phyloP scores from a whole-genome alignment of 306 rosid genomes.

The Pterocarpus macrocarpus region DNA sequence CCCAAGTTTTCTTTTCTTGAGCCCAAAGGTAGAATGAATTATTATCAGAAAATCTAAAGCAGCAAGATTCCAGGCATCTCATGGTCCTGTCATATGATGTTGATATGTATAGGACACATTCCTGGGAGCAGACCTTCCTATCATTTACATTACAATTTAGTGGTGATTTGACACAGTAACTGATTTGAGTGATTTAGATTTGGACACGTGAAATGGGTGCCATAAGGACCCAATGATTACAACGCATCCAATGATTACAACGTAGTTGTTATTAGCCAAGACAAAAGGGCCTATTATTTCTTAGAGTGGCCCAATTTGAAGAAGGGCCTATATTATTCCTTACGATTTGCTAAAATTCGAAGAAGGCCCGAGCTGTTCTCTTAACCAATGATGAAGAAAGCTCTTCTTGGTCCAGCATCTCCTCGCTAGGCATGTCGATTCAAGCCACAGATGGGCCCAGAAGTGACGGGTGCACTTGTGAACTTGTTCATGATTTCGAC shows the following conservation, averaged over 20 bases:
- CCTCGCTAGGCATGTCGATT: no score
- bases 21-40: neutral
- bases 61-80: constrained; percentile 13
- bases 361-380: no score
- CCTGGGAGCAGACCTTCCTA: neutral
- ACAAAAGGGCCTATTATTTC: neutral
- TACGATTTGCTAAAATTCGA: no score
- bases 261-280: neutral
- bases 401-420: no score
- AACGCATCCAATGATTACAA: neutral
- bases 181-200: neutral
- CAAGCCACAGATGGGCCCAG: neutral
- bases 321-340: neutral
- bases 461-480: neutral
- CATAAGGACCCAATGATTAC: neutral
- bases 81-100: neutral
- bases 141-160: neutral
- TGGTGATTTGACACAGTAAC: neutral
- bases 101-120: neutral
- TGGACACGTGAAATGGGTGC: neutral
- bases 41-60: neutral
- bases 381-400: no score
- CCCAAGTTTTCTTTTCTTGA: constrained; percentile 3
- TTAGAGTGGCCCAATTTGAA: neutral
- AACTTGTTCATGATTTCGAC: neutral